Base-by-base conservation (phyloP, 2,329 filamentous ascomycete species). In the Westerdykella aurantiaca region DNA sequence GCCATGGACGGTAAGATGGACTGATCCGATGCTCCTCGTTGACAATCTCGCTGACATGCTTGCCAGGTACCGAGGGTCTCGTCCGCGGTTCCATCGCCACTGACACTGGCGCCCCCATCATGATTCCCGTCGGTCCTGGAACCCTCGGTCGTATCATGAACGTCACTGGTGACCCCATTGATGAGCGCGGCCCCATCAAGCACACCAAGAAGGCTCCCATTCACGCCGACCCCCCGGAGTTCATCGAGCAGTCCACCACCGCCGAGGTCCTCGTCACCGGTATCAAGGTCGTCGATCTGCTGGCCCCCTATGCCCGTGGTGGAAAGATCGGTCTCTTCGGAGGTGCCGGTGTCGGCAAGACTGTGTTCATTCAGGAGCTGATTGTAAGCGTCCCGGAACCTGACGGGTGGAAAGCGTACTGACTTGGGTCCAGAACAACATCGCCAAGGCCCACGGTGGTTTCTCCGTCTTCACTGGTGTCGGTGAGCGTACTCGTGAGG, bases 301-400 rank as follows among this genome's bases (percentile, higher is more conserved):
- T 98, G 69, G 93, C 93, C 66, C 93, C 93, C 68, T 98, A 98
- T 76, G 93, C 93, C 72, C 93, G 93, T 94, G 93, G 93, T 88
- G 93, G 93, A 84, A 98, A 98, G 86, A 98, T 98, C 82, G 93
- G 93, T 88, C 89, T 98, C 64, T 98, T 98, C 79, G 93, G 93
- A 78, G 93, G 93, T 91, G 93, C 93, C 67, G 93, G 93, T 94
- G 93, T 98, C 81, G 93, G 93, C 76, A 98, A 98, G 86, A 98
- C 93, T 73, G 93, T 98, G 72, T 98, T 97, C 82, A 98, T 98
- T 75, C 93, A 98, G 83, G 93, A 98, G 80, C 79, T 98, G 72
- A 98, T 98, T 80, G 81, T 84, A 75, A 66, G 79, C 16, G 47
- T 42, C 11, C 14, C n/a, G 23, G 22, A 13, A 23, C 18, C 17